Base-by-base conservation (phyloP, 352 stramenopile species). In the Elongisporangium senticosum region DNA sequence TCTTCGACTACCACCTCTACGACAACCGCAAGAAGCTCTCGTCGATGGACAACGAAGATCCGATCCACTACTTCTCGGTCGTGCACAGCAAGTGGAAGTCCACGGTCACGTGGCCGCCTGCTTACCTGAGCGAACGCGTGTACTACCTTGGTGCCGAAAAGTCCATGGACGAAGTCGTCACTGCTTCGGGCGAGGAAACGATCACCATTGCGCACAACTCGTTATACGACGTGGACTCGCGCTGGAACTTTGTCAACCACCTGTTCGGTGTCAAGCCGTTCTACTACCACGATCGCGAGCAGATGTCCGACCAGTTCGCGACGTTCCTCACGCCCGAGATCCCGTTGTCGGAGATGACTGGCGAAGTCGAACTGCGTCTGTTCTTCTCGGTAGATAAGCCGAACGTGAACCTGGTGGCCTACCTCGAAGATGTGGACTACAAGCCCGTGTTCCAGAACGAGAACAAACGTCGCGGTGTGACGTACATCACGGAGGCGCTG, bases 1-100 rank as follows among this genome's bases (percentile, higher is more conserved):
- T 90, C 76, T 86, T 93, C 53, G 84, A 93, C 57, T 73, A 87
- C 71, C 84, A 91, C 66, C 66, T 89, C 63, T 93, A 87, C 68
- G 50, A 58, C 19, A 83, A 89, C 51, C 81, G 82, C 53, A 71
- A 75, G 43, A 65, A 72, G 55, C 67, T 86, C 49, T 72, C 79
- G 17, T 67, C 71, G 50, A 33, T 91, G n/a, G 75, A 89, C 33
- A 69, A 79, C 6, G 84, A 93, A 40, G 69, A 87, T 52, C 79
- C 81, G 22, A 79, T 93, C 52, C 84, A 93, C 71, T 93, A 90
- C 68, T 93, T 79, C 64, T 85, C 81, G 15, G 62, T 91, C 50
- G 84, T 81, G 15, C 81, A 93, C 68, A 79, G 80, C 59, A 76
- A 75, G 55, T 93, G 84, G 84, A 90, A 91, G 61, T 70, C 78